Evolutionary conservation across 2,329 filamentous ascomycete genomes (phyloP), one percentile per base, ranked within the genome.

Genomic region (Beauveria scarabaeidicola): DNA sequence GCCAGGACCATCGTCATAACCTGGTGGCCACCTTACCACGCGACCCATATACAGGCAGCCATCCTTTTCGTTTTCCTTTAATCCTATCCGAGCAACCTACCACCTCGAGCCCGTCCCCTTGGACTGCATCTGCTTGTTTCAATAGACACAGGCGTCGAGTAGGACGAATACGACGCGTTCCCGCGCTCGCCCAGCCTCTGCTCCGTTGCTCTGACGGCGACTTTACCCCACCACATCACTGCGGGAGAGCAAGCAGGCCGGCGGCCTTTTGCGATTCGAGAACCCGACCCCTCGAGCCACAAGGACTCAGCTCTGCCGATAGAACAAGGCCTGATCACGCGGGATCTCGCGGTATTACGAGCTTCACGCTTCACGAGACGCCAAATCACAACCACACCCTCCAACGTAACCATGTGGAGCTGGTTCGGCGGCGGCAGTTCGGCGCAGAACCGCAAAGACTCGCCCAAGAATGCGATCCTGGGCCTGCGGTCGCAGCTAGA

Each of bases 391-490:
- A 40, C 23, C 29, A 29, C 46, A 21, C 53, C 40, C 4, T 8
- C 43, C 19, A 40, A 63, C 55, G 48, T 46, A 69, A 78, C 68
- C 64, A 87, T 86, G 84, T 86, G 89, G 88, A 85, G 88, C 77
- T 97, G 92, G 91, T 96, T 97, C 73, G 91, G 93, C 75, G 91
- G 89, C 67, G 89, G 91, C 69, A 84, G 83, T 66, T 83, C 84
- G 69, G 86, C 87, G 67, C 87, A 91, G 77, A 90, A 91, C 81
- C 87, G 87, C 78, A 96, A 95, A 79, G 91, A 97, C 77, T 88
- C 86, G 62, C 91, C 94, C 61, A 99, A 99, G 83, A 94, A 96
- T 79, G 94, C 94, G 66, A 99, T 99, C 69, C 81, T 99, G 60
- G 84, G 84, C 62, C 79, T 99, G 70, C 86, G 94, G 67, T 83